These are phyloP conservation scores for Diplogelasinospora grovesii DNA, from an alignment of 495 filamentous ascomycete genomes.

Conservation along the genomic window DNA sequence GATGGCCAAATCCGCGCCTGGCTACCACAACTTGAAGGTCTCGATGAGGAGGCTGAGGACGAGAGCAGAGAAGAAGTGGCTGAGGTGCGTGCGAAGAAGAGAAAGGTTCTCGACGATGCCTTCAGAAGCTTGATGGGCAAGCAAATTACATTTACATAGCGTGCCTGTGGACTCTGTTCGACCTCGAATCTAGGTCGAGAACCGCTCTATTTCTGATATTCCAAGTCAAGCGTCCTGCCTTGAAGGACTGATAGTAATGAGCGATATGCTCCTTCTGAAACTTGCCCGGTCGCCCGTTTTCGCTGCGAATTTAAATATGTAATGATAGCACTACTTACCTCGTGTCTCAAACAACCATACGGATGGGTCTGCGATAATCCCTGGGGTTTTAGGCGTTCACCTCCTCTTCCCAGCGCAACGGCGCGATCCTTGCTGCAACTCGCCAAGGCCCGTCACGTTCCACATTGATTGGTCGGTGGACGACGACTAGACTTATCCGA, in stretches of 20 bases:
- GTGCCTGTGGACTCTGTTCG: background rate
- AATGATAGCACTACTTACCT: too few species aligned
- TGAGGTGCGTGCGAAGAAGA: conserved; percentile 42
- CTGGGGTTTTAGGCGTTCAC: too few species aligned
- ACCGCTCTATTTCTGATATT: background rate
- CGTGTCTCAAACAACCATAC: too few species aligned
- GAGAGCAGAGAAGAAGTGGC: conserved; percentile 23
- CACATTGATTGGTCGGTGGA: too few species aligned
- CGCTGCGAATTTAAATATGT: too few species aligned
- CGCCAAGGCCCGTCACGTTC: too few species aligned
- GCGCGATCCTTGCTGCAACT: too few species aligned
- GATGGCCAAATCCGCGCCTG: conserved; percentile 56
- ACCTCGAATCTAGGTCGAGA: background rate
- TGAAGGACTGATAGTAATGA: background rate
- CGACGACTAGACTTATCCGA: too few species aligned
- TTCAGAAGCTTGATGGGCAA: conserved; percentile 46
- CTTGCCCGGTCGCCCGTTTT: too few species aligned
- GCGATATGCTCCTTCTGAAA: too few species aligned
- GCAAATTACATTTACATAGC: conserved; percentile 46
- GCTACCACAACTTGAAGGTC: conserved; percentile 45
- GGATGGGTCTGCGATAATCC: too few species aligned
- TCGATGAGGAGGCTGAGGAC: conserved; percentile 39
- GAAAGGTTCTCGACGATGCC: conserved; percentile 55
- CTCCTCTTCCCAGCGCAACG: too few species aligned
- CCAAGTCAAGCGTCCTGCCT: background rate